Conservation (phyloP, 2,329 filamentous ascomycete species). For the Taxawa tesnikishii region DNA sequence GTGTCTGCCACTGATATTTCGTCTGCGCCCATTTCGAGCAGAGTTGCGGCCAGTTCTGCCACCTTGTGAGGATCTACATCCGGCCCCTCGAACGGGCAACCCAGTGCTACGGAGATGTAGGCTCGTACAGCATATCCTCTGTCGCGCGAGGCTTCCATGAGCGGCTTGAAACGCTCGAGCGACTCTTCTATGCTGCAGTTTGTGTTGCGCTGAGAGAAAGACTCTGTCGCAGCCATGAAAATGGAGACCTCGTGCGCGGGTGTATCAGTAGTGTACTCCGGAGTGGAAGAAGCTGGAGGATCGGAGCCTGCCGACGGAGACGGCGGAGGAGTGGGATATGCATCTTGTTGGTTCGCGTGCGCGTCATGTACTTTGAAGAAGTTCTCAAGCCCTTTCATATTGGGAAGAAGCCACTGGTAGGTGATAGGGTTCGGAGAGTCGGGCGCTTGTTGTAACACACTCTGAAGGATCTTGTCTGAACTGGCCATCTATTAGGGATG, state of each 20-base stretch:
- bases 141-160: slow-evolving; percentile 56
- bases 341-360: slow-evolving; percentile 33
- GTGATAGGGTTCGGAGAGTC: slow-evolving; percentile 44
- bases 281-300: slow-evolving; percentile 20
- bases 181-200: slow-evolving; percentile 70
- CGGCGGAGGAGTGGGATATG: slow-evolving; percentile 33
- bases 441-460: slow-evolving; percentile 49
- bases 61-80: slow-evolving; percentile 48
- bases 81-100: slow-evolving; percentile 63
- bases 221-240: slow-evolving; percentile 71
- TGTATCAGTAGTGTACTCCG: slow-evolving; percentile 51
- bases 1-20: slow-evolving; percentile 87
- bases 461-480: slow-evolving; percentile 60
- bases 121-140: slow-evolving; percentile 58
- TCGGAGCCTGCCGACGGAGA: slow-evolving; percentile 23
- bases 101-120: slow-evolving; percentile 69
- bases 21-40: slow-evolving; percentile 79
- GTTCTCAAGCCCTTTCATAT: slow-evolving; percentile 57
- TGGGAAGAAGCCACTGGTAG: slow-evolving; percentile 74
- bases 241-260: slow-evolving; percentile 53
- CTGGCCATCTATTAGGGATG: slow-evolving; percentile 54
- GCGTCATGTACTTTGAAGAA: slow-evolving; percentile 42
- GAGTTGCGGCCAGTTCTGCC: slow-evolving; percentile 46
- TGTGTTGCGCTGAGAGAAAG: slow-evolving; percentile 69
- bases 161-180: slow-evolving; percentile 54